Percentiles rank a stretch among this genome's conserved stretches.
phyloP scores from a whole-genome alignment of 371 early-diverging fungal species.

The Cokeromyces recurvatus region DNA sequence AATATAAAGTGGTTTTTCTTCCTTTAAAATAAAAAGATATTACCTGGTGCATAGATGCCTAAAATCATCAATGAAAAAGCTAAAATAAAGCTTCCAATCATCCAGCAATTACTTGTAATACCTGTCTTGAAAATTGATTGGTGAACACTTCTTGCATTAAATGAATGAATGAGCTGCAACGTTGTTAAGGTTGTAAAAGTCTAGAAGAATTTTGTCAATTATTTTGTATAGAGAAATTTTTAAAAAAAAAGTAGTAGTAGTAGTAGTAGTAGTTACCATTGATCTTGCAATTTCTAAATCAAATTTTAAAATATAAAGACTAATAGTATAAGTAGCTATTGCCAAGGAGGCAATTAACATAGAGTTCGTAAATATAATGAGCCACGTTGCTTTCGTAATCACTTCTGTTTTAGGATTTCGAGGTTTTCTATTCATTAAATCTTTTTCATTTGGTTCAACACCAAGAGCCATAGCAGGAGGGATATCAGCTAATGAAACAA shows the following conservation, averaged over 20 bases:
- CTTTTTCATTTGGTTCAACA: conserved; percentile 74
- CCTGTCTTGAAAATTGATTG: conserved; percentile 68
- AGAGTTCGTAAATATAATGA: conserved; percentile 20
- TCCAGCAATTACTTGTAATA: conserved; percentile 67
- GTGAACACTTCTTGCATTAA: conserved; percentile 69
- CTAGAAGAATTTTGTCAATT: conserved; percentile 33
- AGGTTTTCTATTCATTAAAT: conserved; percentile 78
- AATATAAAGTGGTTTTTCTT: background rate
- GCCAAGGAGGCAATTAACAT: conserved; percentile 60
- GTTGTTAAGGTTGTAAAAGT: conserved; percentile 75
- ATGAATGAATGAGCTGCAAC: conserved; percentile 77
- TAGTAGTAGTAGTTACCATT: conserved; percentile 11
- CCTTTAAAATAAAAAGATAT: background rate
- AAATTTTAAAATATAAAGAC: conserved; percentile 31
- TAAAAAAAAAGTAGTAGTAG: too few relatives aligned
- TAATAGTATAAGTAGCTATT: conserved; percentile 49
- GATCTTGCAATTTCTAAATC: conserved; percentile 15
- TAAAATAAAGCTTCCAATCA: conserved; percentile 72
- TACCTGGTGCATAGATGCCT: conserved; percentile 74
- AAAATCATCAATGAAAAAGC: conserved; percentile 63
- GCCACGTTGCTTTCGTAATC: conserved; percentile 32
- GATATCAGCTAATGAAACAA: conserved; percentile 30
- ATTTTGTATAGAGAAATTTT: too few relatives aligned
- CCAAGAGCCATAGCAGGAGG: conserved; percentile 82
- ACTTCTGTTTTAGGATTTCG: conserved; percentile 64